Base-by-base conservation (phyloP, 129 eudicot genomes). In the Gnaphalium uliginosum region DNA sequence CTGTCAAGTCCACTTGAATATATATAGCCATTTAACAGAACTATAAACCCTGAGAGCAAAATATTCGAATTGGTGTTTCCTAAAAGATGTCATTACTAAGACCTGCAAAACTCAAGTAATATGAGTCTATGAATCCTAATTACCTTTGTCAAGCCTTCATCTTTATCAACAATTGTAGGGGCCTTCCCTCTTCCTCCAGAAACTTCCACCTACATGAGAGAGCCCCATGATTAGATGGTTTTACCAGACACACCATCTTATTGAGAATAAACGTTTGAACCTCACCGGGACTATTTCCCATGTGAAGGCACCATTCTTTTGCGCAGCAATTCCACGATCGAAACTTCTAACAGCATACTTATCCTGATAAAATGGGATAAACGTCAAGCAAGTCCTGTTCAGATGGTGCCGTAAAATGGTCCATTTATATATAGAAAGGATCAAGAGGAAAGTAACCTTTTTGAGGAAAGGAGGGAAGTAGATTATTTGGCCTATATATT, bases 231-330 rank as follows among this genome's bases (percentile, higher is more conserved):
- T 73, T 33, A 78, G 24, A 63, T 25, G 2, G 56, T 33, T 43
- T 61, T 29, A 50, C 57, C 32, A 78, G 30, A 63, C 2, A n/a
- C 66, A 27, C 25, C 70, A 19, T 67, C 66, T 22, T 18, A 53
- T 13, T 69, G 68, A 57, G 57, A 51, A 58, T 29, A 79, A n/a
- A 39, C 29, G 13, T 62, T 37, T 58, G 32, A 73, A 50, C 58
- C 90, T 73, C 35, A 90, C 97, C 58, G 98, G 98, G 76, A 83
- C 89, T 76, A 93, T 93, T 83, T 93, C 98, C 98, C 98, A 93
- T 37, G 78, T 32, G 76, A 93, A 93, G 61, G 96, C 93, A 82
- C 97, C 97, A 74, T 71, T 82, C 14, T 82, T 68, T 84, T 87
- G 91, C 3, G 98, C 98, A 71, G 90, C 76, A 74, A 86, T 84